phyloP scores from a whole-genome alignment of 768 basidiomycete genomes.

The Kwoniella europaea region DNA sequence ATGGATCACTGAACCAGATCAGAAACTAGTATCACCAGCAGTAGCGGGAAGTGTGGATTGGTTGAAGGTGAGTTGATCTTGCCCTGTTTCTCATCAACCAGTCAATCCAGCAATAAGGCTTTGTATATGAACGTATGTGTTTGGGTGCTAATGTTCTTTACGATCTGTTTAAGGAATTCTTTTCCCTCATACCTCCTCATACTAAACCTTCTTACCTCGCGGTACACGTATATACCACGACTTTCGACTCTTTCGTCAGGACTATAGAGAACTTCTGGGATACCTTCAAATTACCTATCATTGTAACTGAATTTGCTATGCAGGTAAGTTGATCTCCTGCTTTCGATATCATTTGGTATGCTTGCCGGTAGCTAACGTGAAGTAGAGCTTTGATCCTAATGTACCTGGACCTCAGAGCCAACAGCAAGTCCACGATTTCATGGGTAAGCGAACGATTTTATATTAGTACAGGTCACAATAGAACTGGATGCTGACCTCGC shows the following conservation, averaged over 20 bases:
- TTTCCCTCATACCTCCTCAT: constrained; percentile 24
- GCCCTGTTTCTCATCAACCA: no score
- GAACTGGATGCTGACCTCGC: no score
- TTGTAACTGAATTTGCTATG: constrained; percentile 51
- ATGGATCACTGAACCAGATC: constrained; percentile 23
- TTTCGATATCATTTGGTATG: neutral
- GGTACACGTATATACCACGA: constrained; percentile 51
- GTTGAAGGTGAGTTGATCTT: constrained; percentile 36
- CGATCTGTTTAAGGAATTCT: constrained; percentile 32
- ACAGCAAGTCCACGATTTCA: constrained; percentile 54
- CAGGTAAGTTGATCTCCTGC: constrained; percentile 19
- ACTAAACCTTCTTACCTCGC: constrained; percentile 43
- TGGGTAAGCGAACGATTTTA: constrained; percentile 36
- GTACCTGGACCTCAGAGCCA: constrained; percentile 40
- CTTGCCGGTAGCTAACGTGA: neutral
- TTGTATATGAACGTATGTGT: no score
- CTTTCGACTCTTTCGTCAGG: constrained; percentile 42
- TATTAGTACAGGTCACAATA: no score
- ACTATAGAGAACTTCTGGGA: constrained; percentile 37
- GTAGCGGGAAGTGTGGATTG: constrained; percentile 40
- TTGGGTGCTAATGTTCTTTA: no score
- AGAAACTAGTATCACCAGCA: constrained; percentile 45
- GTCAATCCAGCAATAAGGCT: no score
- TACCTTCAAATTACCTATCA: constrained; percentile 40
- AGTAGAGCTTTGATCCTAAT: constrained; percentile 43